Conservation (phyloP, 2,329 filamentous ascomycete genomes). For the Verticillium albo-atrum region DNA sequence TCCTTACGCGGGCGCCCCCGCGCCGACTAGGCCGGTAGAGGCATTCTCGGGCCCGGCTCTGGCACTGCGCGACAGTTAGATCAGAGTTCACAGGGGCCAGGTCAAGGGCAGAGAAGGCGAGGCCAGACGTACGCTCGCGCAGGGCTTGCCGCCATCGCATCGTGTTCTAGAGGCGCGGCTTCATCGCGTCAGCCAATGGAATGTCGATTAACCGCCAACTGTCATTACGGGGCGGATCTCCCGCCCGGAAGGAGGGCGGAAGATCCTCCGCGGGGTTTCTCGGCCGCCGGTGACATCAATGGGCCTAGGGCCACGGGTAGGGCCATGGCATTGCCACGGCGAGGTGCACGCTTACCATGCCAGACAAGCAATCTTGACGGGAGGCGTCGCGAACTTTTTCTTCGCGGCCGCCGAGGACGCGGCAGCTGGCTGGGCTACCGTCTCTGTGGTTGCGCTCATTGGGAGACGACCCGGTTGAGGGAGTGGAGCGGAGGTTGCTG, state of each 20-base stretch:
- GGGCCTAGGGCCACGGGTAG: not conserved
- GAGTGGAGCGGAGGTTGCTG: not conserved
- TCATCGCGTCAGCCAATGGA: conserved; percentile 2
- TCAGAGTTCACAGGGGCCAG: not conserved
- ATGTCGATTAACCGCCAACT: not conserved
- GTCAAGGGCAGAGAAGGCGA: no score
- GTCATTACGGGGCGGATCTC: not conserved
- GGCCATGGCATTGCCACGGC: not conserved
- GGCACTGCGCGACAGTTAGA: conserved; percentile 25
- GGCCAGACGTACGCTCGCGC: conserved; percentile 32
- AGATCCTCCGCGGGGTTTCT: not conserved
- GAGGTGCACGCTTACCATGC: conserved; percentile 34
- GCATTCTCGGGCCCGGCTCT: conserved; percentile 34
- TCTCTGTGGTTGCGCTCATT: conserved; percentile 14
- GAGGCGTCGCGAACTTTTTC: conserved; percentile 41
- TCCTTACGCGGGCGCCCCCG: conserved; percentile 37
- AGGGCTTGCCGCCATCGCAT: conserved; percentile 40
- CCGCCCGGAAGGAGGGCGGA: not conserved
- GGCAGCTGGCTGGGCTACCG: conserved; percentile 3
- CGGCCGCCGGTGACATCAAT: not conserved
- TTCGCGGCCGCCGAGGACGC: conserved; percentile 10
- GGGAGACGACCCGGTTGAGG: not conserved
- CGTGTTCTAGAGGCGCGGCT: conserved; percentile 41
- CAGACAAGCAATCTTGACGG: conserved; percentile 46
- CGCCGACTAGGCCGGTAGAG: conserved; percentile 37